Base-by-base conservation (phyloP, 306 rosid species). In the Arachis hypogaea region DNA sequence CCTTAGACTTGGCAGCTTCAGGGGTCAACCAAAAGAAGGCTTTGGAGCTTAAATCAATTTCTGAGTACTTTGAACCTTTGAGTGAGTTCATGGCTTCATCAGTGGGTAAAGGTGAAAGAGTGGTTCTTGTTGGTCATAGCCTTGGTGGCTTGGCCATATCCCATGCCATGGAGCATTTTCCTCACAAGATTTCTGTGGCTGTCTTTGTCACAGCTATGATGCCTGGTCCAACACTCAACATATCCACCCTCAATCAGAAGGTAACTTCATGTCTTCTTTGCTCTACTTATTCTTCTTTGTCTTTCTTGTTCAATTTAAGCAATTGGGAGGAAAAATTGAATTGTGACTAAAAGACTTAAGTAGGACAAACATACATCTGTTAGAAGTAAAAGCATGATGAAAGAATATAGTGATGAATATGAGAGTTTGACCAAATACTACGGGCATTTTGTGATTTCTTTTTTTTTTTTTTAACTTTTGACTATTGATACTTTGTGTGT, bases 71-170 rank as follows among this genome's bases (percentile, higher is more conserved):
- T 4, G 38, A 42, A 73, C 92, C 85, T 38, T 36, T 85, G 52
- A 77, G 38, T 51, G 62, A 83, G 9, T 69, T 82, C 63, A 73
- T 85, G 86, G 81, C 28, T 28, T 46, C 54, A 18, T 58, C 82
- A 28, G 61, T 61, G 14, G 9, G 0, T 0, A 55, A 60, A 22
- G 28, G 28, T 57, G 82, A 82, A 22, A 70, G 43, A 57, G 82
- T 85, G 9, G 69, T 76, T 41, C 71, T 85, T 1, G 85, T 85
- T 2, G 88, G 86, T 16, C 92, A 85, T 55, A 83, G 85, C 75
- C 68, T 80, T 7, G 89, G 87, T 1, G 89, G 84, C 14, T 63
- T 82, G 40, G 84, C 82, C 0, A 51, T 80, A 11, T 78, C 87
- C 18, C 69, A 79, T 43, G 87, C 89, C 11, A 85, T 85, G 83